phyloP scores from a whole-genome alignment of 495 filamentous ascomycete genomes.

The Beverwykella pulmonaria region DNA sequence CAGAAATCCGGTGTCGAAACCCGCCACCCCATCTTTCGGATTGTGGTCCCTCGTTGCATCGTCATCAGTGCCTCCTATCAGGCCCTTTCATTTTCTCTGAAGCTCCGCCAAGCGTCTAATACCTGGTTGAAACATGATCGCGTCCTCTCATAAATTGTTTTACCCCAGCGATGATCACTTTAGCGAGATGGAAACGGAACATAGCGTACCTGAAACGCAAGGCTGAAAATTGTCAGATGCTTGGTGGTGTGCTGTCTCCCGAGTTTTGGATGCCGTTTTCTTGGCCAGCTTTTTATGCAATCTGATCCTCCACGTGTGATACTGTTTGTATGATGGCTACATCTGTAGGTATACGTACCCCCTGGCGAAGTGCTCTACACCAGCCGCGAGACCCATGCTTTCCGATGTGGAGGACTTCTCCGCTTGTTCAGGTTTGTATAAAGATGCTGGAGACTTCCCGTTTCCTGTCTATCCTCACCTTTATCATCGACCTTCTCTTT shows the following conservation, averaged over 20 bases:
- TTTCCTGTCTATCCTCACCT: conserved; percentile 5
- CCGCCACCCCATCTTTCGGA: not conserved
- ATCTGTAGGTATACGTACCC: conserved; percentile 15
- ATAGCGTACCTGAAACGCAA: not conserved
- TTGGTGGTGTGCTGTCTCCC: not conserved
- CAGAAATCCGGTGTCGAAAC: not conserved
- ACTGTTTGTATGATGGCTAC: conserved; percentile 18
- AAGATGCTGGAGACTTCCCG: not conserved
- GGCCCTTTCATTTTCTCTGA: conserved; percentile 4
- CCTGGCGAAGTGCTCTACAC: not conserved
- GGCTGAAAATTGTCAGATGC: not conserved
- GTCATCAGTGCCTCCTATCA: conserved; percentile 2
- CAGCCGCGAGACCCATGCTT: not conserved
- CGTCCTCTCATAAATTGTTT: conserved; percentile 11
- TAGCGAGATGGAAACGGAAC: conserved; percentile 9
- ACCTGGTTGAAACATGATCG: not conserved
- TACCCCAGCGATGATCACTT: not conserved
- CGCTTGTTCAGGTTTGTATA: not conserved
- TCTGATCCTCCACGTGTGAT: not conserved
- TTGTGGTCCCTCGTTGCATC: not conserved
- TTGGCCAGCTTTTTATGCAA: not conserved
- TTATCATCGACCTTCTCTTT: not conserved
- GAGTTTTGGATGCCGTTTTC: not conserved
- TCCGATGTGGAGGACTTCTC: not conserved
- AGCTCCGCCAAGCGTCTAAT: not conserved